phyloP scores from a whole-genome alignment of 345 rosid genomes.

The Gossypium mustelinum region DNA sequence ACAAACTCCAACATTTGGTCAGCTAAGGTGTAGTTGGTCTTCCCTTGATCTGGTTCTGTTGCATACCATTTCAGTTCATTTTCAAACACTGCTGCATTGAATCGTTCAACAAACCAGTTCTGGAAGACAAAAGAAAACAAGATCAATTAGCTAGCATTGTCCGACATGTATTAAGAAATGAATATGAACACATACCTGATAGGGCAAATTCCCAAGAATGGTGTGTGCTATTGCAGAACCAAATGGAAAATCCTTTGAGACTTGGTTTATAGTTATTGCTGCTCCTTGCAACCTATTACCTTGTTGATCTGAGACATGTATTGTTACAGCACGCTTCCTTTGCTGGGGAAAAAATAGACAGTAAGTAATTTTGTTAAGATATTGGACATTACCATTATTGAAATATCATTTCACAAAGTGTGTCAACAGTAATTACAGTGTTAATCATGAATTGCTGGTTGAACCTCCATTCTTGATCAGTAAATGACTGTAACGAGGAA shows the following conservation, averaged over 20 bases:
- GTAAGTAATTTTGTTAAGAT: too few species aligned
- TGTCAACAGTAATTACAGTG: slow-evolving; percentile 33
- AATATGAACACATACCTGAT: slow-evolving; percentile 44
- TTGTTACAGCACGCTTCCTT: slow-evolving; percentile 64
- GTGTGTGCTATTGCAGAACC: slow-evolving; percentile 79
- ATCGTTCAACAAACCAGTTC: slow-evolving; percentile 80
- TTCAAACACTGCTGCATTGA: slow-evolving; percentile 82
- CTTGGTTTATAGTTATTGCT: slow-evolving; percentile 39
- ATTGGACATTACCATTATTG: too few species aligned
- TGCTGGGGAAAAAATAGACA: slow-evolving; percentile 28
- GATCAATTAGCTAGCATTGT: not conserved
- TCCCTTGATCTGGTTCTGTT: slow-evolving; percentile 70
- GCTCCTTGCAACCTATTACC: slow-evolving; percentile 62
- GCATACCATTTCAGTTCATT: slow-evolving; percentile 92
- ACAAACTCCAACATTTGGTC: slow-evolving; percentile 64
- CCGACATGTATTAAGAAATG: not conserved
- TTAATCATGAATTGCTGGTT: slow-evolving; percentile 55
- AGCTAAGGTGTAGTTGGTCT: slow-evolving; percentile 51
- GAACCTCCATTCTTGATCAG: slow-evolving; percentile 58
- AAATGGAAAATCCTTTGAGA: slow-evolving; percentile 73
- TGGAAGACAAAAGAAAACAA: slow-evolving; percentile 13
- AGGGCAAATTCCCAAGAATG: slow-evolving; percentile 60
- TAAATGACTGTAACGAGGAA: slow-evolving; percentile 67
- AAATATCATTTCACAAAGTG: not conserved
- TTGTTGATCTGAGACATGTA: slow-evolving; percentile 54